Evolutionary conservation across 192 early-diverging fungal species (phyloP).

Genomic region (Umbelopsis isabellina): DNA sequence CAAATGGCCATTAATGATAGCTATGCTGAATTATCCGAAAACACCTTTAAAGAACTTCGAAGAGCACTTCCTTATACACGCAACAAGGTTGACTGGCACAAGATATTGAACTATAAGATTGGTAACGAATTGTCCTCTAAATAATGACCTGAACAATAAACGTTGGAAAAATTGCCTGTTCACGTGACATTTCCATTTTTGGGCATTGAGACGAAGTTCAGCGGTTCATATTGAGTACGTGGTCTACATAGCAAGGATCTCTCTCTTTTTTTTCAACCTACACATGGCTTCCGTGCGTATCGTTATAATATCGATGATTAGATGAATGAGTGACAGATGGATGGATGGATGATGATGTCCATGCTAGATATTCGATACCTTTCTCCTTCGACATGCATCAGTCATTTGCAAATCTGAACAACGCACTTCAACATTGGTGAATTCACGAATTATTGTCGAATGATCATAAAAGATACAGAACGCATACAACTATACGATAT

Average conservation of each 20-base stretch:
- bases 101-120: constrained; percentile 69
- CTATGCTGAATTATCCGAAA: constrained; percentile 79
- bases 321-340: constrained; percentile 13
- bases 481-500: no score
- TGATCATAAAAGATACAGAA: no score
- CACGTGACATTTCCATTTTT: constrained; percentile 18
- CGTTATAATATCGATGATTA: neutral
- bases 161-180: neutral
- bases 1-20: constrained; percentile 85
- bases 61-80: constrained; percentile 89
- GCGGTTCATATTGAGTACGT: neutral
- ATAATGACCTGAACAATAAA: constrained; percentile 16
- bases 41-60: constrained; percentile 90
- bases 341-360: constrained; percentile 29
- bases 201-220: neutral
- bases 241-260: neutral
- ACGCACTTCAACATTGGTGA: no score
- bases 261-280: constrained; percentile 18
- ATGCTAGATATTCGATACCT: no score
- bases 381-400: no score
- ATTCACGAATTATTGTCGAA: no score
- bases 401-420: no score
- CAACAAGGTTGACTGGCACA: constrained; percentile 94
- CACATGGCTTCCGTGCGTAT: constrained; percentile 23
- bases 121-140: constrained; percentile 43